Evolutionary conservation across 352 stramenopile genomes (phyloP), one percentile per base, ranked within the genome.

Genomic region (Phytopythium chamaehyphon): DNA sequence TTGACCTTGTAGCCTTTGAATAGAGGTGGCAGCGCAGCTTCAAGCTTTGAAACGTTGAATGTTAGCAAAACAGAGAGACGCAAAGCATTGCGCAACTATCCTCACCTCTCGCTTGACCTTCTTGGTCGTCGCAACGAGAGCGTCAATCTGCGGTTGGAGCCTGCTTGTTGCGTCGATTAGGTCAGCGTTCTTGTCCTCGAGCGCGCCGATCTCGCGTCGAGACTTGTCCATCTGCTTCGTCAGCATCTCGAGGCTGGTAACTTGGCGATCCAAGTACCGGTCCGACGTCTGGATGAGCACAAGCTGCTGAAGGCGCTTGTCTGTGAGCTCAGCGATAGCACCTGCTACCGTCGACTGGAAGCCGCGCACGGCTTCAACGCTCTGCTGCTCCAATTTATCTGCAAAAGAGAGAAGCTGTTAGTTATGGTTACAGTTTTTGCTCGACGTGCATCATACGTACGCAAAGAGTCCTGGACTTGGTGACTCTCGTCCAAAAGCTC

Each of bases 1-100:
- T 88, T 88, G 23, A 93, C 76, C 43, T 78, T 81, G 66, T 86
- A 81, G 7, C 82, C 82, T 59, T 87, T 88, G 53, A 90, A 93
- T 18, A 93, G 51, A 18, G 66, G 35, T 3, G 79, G 77, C 45
- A 93, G 45, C 11, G 66, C 66, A 33, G 43, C 57, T 62, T 93
- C 79, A 44, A 93, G 44, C 76, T 90, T 45, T 12, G 40, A 38
- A 2, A 37, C 31, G 48, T 52, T 14, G 16, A 31, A n/a, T 2
- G 9, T 33, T 22, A 48, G n/a, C 16, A 15, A 24, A 10, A 16
- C 6, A 50, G 16, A 43, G 6, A 21, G 7, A 36, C 26, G n/a
- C 28, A 33, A 33, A 33, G 28, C 9, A 31, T 1, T 10, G 6
- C n/a, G 10, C 19, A 22, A 47, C 6, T 33, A 14, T 19, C 39